phyloP scores from a whole-genome alignment of 2,329 filamentous ascomycete species.

The Penicillium sclerotigenum region DNA sequence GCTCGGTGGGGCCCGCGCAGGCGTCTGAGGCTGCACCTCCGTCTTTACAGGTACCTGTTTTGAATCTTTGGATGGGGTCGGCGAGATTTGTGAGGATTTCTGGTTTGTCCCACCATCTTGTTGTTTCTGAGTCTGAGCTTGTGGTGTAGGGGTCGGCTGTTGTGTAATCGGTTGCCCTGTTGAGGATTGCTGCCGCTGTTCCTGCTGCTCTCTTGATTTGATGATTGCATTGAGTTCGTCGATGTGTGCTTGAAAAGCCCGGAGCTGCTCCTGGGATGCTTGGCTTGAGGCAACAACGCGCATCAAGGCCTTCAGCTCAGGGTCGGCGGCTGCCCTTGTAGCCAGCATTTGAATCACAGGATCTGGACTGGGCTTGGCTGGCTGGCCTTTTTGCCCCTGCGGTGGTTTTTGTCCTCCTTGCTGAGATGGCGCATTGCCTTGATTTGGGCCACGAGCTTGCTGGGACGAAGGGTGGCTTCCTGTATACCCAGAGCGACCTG shows the following conservation, averaged over 20 bases:
- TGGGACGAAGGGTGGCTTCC: constrained; percentile 22
- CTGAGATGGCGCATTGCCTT: constrained; percentile 23
- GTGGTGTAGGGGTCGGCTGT: constrained; percentile 12
- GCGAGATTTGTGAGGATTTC: constrained; percentile 8
- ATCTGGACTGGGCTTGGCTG: constrained; percentile 46
- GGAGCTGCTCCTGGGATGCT: constrained; percentile 49
- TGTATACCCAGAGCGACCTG: constrained; percentile 27
- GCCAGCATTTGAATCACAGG: constrained; percentile 54
- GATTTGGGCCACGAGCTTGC: constrained; percentile 21
- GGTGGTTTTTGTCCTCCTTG: constrained; percentile 29
- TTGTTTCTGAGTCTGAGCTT: constrained; percentile 29
- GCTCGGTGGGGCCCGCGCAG: background rate
- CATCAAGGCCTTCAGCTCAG: constrained; percentile 51
- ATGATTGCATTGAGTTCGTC: constrained; percentile 52
- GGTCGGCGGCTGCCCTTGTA: constrained; percentile 49
- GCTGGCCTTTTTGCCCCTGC: constrained; percentile 31
- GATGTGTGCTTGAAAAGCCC: constrained; percentile 51
- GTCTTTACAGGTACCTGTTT: constrained; percentile 8
- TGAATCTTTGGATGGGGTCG: constrained; percentile 14
- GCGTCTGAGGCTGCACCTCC: constrained; percentile 10
- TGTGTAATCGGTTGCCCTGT: constrained; percentile 10
- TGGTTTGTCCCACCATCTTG: constrained; percentile 19
- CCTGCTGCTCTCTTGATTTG: constrained; percentile 43
- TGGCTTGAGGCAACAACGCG: constrained; percentile 50
- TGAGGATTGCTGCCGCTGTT: constrained; percentile 29